phyloP scores from a whole-genome alignment of 345 rosid species.

The Rhizophora apiculata region DNA sequence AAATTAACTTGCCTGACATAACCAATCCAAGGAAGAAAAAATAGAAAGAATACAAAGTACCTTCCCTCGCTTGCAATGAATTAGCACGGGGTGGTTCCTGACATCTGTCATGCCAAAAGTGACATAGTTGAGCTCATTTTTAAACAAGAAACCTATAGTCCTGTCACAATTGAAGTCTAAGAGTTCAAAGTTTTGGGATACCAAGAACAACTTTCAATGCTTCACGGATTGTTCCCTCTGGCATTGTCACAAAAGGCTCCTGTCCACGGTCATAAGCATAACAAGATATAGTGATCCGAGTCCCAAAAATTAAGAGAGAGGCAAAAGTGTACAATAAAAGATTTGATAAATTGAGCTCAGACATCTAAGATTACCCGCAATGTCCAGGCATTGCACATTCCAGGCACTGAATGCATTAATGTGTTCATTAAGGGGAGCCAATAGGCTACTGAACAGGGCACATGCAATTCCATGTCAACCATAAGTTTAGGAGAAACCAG shows the following conservation, averaged over 20 bases:
- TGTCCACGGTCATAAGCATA: constrained; percentile 19
- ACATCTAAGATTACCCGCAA: too few species aligned
- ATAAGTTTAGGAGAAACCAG: too few species aligned
- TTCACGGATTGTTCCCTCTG: constrained; percentile 59
- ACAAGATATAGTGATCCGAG: background rate
- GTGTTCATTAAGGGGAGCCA: too few species aligned
- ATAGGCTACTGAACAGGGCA: too few species aligned
- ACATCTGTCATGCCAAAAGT: constrained; percentile 35
- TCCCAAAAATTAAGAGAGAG: background rate
- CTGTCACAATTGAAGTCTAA: background rate
- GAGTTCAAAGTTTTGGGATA: constrained; percentile 19
- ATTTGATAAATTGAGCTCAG: too few species aligned
- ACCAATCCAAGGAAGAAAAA: background rate
- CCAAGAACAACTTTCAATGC: constrained; percentile 70
- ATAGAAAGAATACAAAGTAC: constrained; percentile 20
- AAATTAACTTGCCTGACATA: background rate
- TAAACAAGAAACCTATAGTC: background rate
- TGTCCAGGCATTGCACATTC: too few species aligned
- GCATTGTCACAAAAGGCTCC: constrained; percentile 77
- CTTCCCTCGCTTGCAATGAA: constrained; percentile 87
- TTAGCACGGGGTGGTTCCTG: constrained; percentile 64
- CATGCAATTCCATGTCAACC: too few species aligned
- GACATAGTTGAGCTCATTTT: constrained; percentile 8
- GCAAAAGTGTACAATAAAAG: too few species aligned
- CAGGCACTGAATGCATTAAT: too few species aligned